phyloP scores from a whole-genome alignment of 495 filamentous ascomycete genomes.

The Penicillium dipodomyicola region DNA sequence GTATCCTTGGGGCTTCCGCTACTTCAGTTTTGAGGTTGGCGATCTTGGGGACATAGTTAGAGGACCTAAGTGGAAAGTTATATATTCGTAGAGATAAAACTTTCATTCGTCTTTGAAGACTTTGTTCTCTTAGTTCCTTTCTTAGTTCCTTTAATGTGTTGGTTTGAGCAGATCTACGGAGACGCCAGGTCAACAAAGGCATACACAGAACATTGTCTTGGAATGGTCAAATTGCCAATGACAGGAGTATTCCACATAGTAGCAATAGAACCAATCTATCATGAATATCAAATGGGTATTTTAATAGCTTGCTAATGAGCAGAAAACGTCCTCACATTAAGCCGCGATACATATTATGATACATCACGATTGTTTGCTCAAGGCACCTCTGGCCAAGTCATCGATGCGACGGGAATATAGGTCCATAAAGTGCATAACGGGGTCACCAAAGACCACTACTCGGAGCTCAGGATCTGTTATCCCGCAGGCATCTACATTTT shows the following conservation, averaged over 20 bases:
- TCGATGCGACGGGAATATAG: conserved; percentile 69
- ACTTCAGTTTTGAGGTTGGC: neutral
- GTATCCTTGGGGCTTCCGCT: neutral
- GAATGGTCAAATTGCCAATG: neutral
- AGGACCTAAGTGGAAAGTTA: neutral
- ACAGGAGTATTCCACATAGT: neutral
- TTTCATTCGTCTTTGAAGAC: neutral
- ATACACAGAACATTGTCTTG: neutral
- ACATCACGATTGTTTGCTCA: neutral
- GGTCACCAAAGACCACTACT: conserved; percentile 73
- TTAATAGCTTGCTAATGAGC: too few relatives aligned
- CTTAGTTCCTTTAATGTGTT: neutral
- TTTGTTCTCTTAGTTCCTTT: neutral
- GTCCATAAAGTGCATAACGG: conserved; percentile 73
- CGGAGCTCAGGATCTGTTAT: conserved; percentile 63
- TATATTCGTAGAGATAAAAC: neutral
- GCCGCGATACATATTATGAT: neutral
- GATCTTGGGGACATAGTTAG: neutral
- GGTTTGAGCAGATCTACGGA: too few relatives aligned
- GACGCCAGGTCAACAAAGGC: neutral
- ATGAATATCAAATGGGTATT: neutral
- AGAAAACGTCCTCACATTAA: neutral
- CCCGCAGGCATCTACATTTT: conserved; percentile 59
- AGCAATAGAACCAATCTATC: neutral
- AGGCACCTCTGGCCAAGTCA: conserved; percentile 48